phyloP scores from a whole-genome alignment of 2,329 filamentous ascomycete genomes.

The Colletotrichum sp. region DNA sequence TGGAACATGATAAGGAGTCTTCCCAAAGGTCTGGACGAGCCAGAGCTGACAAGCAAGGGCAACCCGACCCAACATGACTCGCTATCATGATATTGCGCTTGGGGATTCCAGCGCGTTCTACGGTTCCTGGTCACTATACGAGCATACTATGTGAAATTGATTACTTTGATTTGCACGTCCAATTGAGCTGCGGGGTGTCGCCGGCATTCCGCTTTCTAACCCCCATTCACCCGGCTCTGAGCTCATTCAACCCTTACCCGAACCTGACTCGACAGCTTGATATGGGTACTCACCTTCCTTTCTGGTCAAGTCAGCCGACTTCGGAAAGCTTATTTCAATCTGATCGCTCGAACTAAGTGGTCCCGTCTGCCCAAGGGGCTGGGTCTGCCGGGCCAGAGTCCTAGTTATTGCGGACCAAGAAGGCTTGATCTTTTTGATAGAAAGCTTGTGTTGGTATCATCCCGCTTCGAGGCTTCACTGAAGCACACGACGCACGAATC shows the following conservation, averaged over 20 bases:
- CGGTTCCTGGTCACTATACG: background rate
- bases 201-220: background rate
- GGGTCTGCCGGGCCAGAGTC: background rate
- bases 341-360: background rate
- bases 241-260: background rate
- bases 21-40: background rate
- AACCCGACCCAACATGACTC: background rate
- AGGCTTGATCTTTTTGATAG: background rate
- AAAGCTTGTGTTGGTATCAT: background rate
- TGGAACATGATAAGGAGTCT: background rate
- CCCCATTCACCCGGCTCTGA: background rate
- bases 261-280: background rate
- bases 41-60: background rate
- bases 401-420: background rate
- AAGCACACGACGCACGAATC: background rate
- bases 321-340: slow-evolving; percentile 2
- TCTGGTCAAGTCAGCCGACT: background rate
- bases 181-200: background rate
- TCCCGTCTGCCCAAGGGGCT: background rate
- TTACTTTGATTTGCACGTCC: background rate
- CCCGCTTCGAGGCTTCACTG: background rate
- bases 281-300: background rate
- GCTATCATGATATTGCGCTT: background rate
- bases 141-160: background rate
- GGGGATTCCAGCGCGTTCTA: background rate